phyloP scores from a whole-genome alignment of 352 stramenopile species.

The Globisporangium yorkense region DNA sequence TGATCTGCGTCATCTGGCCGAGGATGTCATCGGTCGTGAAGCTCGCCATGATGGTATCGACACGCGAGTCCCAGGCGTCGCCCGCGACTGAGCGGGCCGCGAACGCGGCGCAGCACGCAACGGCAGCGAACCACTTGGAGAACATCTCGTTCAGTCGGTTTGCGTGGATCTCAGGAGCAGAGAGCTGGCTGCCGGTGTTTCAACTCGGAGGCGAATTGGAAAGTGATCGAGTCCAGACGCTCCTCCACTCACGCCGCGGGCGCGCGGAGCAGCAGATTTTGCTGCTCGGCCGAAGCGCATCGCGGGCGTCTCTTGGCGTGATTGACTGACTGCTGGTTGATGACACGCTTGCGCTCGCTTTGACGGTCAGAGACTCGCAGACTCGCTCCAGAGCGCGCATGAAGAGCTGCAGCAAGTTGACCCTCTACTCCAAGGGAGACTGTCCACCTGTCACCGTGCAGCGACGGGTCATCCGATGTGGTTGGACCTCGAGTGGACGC shows the following conservation, averaged over 20 bases:
- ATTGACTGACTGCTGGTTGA: background rate
- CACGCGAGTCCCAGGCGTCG: constrained; percentile 29
- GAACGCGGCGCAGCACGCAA: constrained; percentile 26
- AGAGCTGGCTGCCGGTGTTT: background rate
- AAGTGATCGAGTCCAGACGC: background rate
- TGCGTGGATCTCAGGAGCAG: background rate
- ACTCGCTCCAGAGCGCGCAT: background rate
- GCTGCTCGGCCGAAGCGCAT: background rate
- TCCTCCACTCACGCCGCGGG: background rate
- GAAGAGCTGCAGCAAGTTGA: background rate
- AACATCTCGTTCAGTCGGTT: constrained; percentile 3
- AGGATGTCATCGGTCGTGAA: constrained; percentile 60
- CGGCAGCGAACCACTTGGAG: constrained; percentile 20
- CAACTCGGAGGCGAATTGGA: constrained; percentile 7
- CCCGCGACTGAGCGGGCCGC: constrained; percentile 14
- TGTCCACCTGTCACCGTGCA: background rate
- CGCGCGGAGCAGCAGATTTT: background rate
- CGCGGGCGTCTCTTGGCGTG: background rate
- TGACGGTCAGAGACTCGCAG: background rate
- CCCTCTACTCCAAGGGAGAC: background rate
- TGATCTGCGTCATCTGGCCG: constrained; percentile 84
- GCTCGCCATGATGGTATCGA: constrained; percentile 42
- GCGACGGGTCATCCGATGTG: background rate
- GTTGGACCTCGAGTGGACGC: background rate
- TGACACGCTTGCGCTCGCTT: background rate